phyloP scores from a whole-genome alignment of 2,329 filamentous ascomycete genomes.

The Paraconiothyrium sp. region DNA sequence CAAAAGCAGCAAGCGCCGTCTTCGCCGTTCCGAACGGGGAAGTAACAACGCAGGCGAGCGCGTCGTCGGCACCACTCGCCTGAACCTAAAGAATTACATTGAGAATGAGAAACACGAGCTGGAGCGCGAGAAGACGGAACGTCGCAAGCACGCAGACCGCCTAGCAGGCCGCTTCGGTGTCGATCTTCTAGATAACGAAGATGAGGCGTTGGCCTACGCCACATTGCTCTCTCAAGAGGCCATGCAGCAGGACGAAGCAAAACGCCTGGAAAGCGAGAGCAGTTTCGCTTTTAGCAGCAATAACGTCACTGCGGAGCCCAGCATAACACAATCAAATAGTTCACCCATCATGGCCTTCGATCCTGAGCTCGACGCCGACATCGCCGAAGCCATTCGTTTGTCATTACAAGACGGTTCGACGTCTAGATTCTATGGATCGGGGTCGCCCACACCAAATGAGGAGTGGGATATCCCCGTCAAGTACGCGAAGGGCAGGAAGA shows the following conservation, averaged over 20 bases:
- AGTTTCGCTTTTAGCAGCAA: conserved; percentile 50
- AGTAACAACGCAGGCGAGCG: conserved; percentile 68
- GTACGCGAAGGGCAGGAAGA: conserved; percentile 52
- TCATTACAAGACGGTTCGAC: conserved; percentile 49
- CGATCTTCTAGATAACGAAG: conserved; percentile 72
- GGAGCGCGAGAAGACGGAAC: conserved; percentile 74
- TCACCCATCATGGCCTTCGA: conserved; percentile 50
- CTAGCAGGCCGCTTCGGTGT: conserved; percentile 85
- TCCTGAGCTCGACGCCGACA: conserved; percentile 64
- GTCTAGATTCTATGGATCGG: conserved; percentile 25
- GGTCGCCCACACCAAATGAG: conserved; percentile 15
- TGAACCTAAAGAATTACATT: conserved; percentile 81
- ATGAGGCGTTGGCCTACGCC: conserved; percentile 71
- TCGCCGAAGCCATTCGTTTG: conserved; percentile 70
- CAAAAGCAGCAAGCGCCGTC: conserved; percentile 79
- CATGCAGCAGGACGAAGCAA: conserved; percentile 58
- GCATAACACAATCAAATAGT: conserved; percentile 35
- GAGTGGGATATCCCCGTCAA: conserved; percentile 58
- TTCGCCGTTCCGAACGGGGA: conserved; percentile 73
- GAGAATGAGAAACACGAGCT: conserved; percentile 85
- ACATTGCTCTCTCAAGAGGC: conserved; percentile 69
- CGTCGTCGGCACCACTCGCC: conserved; percentile 70
- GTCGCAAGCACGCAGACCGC: conserved; percentile 72
- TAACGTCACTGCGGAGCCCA: conserved; percentile 47
- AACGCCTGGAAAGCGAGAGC: conserved; percentile 57